Evolutionary conservation across 202 grass and related monocot genomes (phyloP).

Genomic region (Eragrostis tef): DNA sequence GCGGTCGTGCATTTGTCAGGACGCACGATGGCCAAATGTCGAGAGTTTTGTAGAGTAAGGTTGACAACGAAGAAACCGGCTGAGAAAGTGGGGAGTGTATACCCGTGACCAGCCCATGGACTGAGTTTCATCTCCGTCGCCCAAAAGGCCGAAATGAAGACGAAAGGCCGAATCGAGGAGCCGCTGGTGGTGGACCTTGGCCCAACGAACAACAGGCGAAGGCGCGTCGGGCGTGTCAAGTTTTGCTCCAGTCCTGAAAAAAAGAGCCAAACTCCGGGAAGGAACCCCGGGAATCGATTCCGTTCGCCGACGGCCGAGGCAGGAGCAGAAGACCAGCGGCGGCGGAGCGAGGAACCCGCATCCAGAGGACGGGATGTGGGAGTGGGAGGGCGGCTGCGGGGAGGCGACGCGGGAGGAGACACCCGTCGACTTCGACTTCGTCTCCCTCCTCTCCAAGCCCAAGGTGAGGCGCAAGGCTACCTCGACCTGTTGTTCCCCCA

Average conservation of each 20-base stretch:
- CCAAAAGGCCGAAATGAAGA: not conserved
- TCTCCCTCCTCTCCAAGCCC: slow-evolving; percentile 62
- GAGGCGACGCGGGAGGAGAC: slow-evolving; percentile 64
- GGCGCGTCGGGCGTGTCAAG: slow-evolving; percentile 37
- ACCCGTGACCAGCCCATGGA: not conserved
- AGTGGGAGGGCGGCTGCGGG: slow-evolving; percentile 49
- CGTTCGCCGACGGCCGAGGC: not conserved
- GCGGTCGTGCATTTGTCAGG: not conserved
- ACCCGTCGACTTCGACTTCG: slow-evolving; percentile 85
- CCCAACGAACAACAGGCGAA: slow-evolving; percentile 8
- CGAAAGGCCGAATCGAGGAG: not conserved
- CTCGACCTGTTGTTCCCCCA: not conserved
- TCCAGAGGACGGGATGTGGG: slow-evolving; percentile 58
- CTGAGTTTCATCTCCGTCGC: not conserved
- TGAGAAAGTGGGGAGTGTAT: not conserved
- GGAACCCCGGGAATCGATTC: slow-evolving; percentile 23
- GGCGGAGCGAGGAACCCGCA: not conserved
- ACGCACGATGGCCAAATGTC: not conserved
- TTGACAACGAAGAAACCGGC: not conserved
- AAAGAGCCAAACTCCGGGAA: slow-evolving; percentile 39
- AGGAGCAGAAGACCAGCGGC: not conserved
- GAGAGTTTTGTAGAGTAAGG: not conserved
- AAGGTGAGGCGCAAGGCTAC: slow-evolving; percentile 56
- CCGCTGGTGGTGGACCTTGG: not conserved
- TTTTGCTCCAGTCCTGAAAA: slow-evolving; percentile 41